These are phyloP conservation scores for Talaromyces sp. DNA, from an alignment of 2,329 filamentous ascomycete species.

Conservation along the genomic window DNA sequence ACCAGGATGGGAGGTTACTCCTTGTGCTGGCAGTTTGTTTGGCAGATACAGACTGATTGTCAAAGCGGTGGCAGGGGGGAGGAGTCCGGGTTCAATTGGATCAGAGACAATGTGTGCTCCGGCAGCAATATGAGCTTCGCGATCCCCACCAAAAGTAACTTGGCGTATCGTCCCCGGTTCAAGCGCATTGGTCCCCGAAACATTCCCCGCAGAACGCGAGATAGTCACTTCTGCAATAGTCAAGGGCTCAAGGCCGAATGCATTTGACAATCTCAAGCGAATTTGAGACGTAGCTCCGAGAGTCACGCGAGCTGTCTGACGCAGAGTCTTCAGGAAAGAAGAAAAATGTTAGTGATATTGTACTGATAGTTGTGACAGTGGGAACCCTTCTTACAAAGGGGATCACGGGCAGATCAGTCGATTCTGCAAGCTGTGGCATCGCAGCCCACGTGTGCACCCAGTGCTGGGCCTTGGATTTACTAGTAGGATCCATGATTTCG, in stretches of 20 bases:
- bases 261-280: conserved; percentile 63
- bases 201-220: conserved; percentile 46
- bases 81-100: conserved; percentile 55
- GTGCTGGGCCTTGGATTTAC: conserved; percentile 27
- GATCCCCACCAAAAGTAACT: conserved; percentile 58
- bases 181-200: conserved; percentile 52
- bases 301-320: conserved; percentile 62
- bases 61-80: conserved; percentile 49
- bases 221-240: conserved; percentile 59
- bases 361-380: neutral
- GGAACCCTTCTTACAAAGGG: conserved; percentile 51
- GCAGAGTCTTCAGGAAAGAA: conserved; percentile 24
- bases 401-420: conserved; percentile 57
- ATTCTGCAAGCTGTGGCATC: conserved; percentile 65
- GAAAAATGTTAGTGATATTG: neutral
- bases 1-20: conserved; percentile 63
- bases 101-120: conserved; percentile 61
- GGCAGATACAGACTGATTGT: conserved; percentile 59
- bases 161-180: conserved; percentile 51
- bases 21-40: conserved; percentile 54
- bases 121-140: conserved; percentile 51
- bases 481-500: neutral
- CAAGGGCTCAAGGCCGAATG: conserved; percentile 59
- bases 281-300: conserved; percentile 54
- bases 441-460: conserved; percentile 64